Percentiles rank a stretch among this genome's conserved stretches.
Evolutionary conservation across 257 asterid species (phyloP).

Genomic region (Apocynum venetum): DNA sequence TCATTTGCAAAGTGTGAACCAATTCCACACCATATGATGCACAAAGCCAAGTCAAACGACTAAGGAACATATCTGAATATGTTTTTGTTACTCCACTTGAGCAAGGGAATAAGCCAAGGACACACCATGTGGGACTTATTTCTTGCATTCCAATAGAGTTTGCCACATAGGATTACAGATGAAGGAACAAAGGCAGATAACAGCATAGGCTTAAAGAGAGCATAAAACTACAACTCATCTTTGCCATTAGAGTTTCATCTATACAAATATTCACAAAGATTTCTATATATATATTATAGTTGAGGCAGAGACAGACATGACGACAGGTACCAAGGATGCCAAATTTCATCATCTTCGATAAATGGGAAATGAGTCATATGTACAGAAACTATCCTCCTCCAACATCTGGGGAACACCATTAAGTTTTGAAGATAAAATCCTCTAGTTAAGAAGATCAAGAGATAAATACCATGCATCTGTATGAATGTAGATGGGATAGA

Average conservation of each 20-base stretch:
- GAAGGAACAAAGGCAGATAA: neutral
- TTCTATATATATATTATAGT: slow-evolving; percentile 1
- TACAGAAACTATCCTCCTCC: slow-evolving; percentile 31
- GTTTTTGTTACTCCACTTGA: too few relatives aligned
- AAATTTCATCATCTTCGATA: slow-evolving; percentile 19
- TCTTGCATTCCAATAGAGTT: neutral
- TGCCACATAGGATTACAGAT: neutral
- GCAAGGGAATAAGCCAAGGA: neutral
- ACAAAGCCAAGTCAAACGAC: too few relatives aligned
- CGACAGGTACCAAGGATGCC: slow-evolving; percentile 9
- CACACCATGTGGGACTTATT: neutral
- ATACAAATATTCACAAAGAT: slow-evolving; percentile 40
- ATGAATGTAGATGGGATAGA: neutral
- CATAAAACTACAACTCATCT: neutral
- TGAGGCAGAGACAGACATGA: slow-evolving; percentile 1
- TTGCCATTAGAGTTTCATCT: slow-evolving; percentile 8
- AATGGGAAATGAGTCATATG: slow-evolving; percentile 21
- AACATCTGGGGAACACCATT: slow-evolving; percentile 19
- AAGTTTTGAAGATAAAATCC: neutral
- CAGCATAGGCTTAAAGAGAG: neutral
- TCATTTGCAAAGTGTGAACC: too few relatives aligned
- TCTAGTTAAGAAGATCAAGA: neutral
- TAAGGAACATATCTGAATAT: too few relatives aligned
- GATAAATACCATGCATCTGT: neutral
- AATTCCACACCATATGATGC: too few relatives aligned